Evolutionary conservation across 2,329 filamentous ascomycete genomes (phyloP).

Genomic region (Exophiala spinifera): DNA sequence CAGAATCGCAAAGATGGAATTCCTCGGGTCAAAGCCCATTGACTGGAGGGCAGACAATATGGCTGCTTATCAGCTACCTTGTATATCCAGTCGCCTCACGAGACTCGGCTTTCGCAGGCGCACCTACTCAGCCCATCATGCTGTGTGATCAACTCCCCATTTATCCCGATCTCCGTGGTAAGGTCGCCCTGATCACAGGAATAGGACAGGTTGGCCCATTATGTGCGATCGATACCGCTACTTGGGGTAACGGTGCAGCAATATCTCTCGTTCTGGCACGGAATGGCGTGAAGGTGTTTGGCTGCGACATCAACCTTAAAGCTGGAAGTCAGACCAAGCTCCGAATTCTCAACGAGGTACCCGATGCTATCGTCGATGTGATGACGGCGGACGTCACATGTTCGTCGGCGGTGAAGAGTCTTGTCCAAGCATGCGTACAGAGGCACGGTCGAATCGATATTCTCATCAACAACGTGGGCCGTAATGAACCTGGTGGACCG

Average conservation of each 20-base stretch:
- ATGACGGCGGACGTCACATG: constrained; percentile 47
- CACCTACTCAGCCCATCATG: no score
- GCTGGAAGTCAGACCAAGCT: constrained; percentile 5
- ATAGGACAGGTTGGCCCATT: constrained; percentile 6
- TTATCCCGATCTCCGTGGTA: constrained; percentile 7
- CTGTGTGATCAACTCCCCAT: background rate
- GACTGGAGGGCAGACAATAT: no score
- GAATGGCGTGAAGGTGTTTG: constrained; percentile 11
- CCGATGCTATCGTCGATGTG: constrained; percentile 1
- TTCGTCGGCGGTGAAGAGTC: constrained; percentile 47
- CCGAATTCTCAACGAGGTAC: background rate
- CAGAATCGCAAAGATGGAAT: no score
- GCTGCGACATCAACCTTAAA: constrained; percentile 5
- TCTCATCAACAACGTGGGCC: constrained; percentile 57
- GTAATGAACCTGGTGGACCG: constrained; percentile 49
- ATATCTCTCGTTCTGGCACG: constrained; percentile 5
- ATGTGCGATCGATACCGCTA: background rate
- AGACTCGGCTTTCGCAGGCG: no score
- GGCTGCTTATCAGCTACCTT: no score
- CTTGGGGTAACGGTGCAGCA: constrained; percentile 13
- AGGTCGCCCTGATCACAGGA: constrained; percentile 11
- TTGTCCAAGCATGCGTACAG: constrained; percentile 50
- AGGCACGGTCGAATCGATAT: constrained; percentile 56
- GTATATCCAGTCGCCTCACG: no score
- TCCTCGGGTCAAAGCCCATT: no score